phyloP scores from a whole-genome alignment of 2,329 filamentous ascomycete genomes.

The Lojkania enalia region DNA sequence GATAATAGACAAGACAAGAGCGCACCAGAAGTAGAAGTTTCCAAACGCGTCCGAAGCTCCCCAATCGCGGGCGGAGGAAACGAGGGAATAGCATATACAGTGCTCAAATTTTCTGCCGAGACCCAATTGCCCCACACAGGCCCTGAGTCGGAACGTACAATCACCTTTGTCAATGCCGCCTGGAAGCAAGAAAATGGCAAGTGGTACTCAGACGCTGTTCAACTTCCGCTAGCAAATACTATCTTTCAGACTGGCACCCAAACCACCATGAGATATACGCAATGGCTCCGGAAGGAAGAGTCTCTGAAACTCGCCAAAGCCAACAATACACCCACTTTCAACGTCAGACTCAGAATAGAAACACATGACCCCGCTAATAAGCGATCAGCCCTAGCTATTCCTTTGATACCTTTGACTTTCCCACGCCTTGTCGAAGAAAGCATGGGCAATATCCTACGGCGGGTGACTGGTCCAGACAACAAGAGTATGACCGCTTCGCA shows the following conservation, averaged over 20 bases:
- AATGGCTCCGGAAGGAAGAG: slow-evolving; percentile 20
- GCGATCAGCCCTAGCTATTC: slow-evolving; percentile 38
- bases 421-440: slow-evolving; percentile 65
- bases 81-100: slow-evolving; percentile 41
- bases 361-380: no score
- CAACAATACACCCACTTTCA: slow-evolving; percentile 9
- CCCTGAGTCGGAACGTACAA: no score
- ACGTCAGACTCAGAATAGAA: no score
- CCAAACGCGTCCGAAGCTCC: slow-evolving; percentile 8
- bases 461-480: slow-evolving; percentile 55
- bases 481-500: slow-evolving; percentile 64
- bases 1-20: no score
- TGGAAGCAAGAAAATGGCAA: background rate
- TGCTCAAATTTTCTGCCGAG: no score
- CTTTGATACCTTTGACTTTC: slow-evolving; percentile 65
- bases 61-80: slow-evolving; percentile 28
- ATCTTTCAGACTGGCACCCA: slow-evolving; percentile 69
- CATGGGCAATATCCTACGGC: slow-evolving; percentile 78
- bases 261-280: slow-evolving; percentile 30
- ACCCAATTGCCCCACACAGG: no score
- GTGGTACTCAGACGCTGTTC: slow-evolving; percentile 28
- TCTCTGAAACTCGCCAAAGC: slow-evolving; percentile 16
- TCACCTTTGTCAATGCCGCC: slow-evolving; percentile 27
- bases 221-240: slow-evolving; percentile 76
- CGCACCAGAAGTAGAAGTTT: slow-evolving; percentile 8